Conservation (phyloP, 441 rosid species). For the Corymbia citriodora region DNA sequence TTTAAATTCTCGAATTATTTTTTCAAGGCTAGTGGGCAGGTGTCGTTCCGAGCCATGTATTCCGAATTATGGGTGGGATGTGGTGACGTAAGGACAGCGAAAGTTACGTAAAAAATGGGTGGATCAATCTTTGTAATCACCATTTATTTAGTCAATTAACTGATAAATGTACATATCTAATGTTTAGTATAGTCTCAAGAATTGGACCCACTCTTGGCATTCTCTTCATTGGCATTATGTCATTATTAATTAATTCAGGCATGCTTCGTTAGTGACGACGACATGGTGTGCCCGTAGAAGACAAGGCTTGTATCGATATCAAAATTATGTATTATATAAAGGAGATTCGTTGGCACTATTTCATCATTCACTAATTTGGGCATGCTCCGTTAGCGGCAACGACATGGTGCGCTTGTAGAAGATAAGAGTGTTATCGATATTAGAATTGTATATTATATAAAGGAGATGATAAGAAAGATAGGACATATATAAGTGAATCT, state of each 20-base stretch:
- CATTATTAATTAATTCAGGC: neutral
- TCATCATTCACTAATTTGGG: neutral
- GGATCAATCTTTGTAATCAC: neutral
- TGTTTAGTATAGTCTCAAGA: neutral
- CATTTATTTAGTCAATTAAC: neutral
- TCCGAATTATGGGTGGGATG: neutral
- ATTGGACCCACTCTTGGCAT: neutral
- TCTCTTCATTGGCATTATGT: neutral
- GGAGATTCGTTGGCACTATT: neutral
- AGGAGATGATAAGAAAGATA: neutral
- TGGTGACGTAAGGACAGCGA: neutral
- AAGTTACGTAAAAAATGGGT: neutral
- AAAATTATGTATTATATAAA: no score
- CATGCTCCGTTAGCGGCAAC: no score
- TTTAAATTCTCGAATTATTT: neutral
- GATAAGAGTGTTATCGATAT: rapidly evolving
- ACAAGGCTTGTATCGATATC: rapidly evolving
- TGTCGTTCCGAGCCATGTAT: neutral
- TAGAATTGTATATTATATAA: no score
- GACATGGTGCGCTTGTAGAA: rapidly evolving
- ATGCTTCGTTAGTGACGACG: rapidly evolving
- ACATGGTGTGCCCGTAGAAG: rapidly evolving
- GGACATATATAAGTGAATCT: neutral
- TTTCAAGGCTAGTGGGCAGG: neutral
- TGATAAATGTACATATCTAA: neutral